phyloP scores from a whole-genome alignment of 441 rosid genomes.

The Adansonia madagascariensis region DNA sequence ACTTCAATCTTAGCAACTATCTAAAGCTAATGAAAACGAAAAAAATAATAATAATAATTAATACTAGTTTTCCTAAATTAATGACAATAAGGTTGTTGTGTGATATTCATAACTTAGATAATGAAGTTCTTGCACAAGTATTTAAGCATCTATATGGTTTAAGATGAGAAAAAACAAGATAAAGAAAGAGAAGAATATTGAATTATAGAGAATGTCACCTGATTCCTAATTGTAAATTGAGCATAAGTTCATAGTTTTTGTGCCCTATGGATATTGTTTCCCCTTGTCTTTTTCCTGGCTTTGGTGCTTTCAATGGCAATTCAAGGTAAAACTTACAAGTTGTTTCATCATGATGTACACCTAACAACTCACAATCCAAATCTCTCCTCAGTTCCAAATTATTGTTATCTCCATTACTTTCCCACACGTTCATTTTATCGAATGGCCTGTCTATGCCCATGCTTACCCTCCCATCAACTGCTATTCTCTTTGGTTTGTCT shows the following conservation, averaged over 20 bases:
- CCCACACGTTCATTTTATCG: slow-evolving; percentile 65
- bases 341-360: slow-evolving; percentile 35
- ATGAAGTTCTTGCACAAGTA: too few relatives aligned
- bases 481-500: slow-evolving; percentile 50
- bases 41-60: too few relatives aligned
- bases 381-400: slow-evolving; percentile 35
- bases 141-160: too few relatives aligned
- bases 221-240: slow-evolving; percentile 51
- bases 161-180: too few relatives aligned
- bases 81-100: too few relatives aligned
- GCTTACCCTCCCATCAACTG: slow-evolving; percentile 65
- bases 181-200: too few relatives aligned
- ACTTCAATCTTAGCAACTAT: too few relatives aligned
- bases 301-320: slow-evolving; percentile 45
- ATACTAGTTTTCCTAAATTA: too few relatives aligned
- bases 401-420: slow-evolving; percentile 21
- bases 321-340: slow-evolving; percentile 30
- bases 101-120: too few relatives aligned
- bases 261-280: slow-evolving; percentile 50
- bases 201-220: slow-evolving; percentile 22
- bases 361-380: slow-evolving; percentile 46
- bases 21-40: too few relatives aligned
- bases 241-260: slow-evolving; percentile 53
- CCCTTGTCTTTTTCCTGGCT: slow-evolving; percentile 46
- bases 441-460: slow-evolving; percentile 49